Base-by-base conservation (phyloP, 352 stramenopile genomes). In the Phytophthora sojae region DNA sequence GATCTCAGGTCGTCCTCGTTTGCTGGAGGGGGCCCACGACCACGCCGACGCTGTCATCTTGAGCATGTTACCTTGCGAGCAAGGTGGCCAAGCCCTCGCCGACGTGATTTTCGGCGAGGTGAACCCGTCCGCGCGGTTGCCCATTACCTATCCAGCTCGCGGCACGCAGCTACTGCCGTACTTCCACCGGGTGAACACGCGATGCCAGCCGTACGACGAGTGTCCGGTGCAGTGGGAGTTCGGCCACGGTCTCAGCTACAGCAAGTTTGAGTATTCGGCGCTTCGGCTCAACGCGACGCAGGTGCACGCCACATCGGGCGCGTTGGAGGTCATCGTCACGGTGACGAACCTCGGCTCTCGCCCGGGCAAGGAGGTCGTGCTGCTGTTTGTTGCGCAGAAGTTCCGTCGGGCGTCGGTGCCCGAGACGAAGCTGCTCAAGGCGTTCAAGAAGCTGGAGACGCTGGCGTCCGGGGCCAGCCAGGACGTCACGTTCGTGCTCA, bases 391-490 rank as follows among this genome's bases (percentile, higher is more conserved):
- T 19, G 64, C 82, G 2, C 79, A 96, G 55, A 73, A 80, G 19
- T 86, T 76, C 63, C 76, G 88, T 9, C 57, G 77, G 15, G 75
- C 71, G 11, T 75, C 83, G 25, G 79, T 89, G 4, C 89, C 89
- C 0, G 86, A 94, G 63, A 77, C 77, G 55, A 95, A 95, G 62
- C 62, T 94, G 67, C 84, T 96, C 26, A 93, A 91, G 73, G 73
- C 79, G 12, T 94, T 95, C 64, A 57, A 79, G 45, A 95, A 95
- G 76, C 66, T 95, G 39, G 66, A 77, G 4, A 63, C 90, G 11
- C 45, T 70, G 5, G 37, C 77, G 0, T 61, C 69, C 6, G 76
- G 76, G 6, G 61, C 76, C 14, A 75, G 57, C 6, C 72, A 51
- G 30, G n/a, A 61, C 0, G 84, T 94, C 8, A 50, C 58, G 53